Conservation (phyloP, 768 basidiomycete species). For the Saitozyma podzolica region DNA sequence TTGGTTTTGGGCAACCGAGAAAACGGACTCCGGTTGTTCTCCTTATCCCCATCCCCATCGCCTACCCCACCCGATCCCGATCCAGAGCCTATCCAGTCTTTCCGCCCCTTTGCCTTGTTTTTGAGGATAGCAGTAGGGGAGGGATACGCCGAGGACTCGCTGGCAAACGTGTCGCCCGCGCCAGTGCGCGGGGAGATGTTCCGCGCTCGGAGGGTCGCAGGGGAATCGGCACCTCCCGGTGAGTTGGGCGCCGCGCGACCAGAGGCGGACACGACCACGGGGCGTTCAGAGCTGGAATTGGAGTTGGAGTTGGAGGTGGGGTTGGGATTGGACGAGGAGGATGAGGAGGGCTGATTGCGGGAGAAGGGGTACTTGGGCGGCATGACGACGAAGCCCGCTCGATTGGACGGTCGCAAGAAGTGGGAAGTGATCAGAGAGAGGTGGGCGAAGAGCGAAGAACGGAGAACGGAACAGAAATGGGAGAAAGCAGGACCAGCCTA, state of each 20-base stretch:
- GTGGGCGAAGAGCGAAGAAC: no score
- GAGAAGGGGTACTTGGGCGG: constrained; percentile 21
- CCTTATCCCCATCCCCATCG: no score
- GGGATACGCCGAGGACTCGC: constrained; percentile 22
- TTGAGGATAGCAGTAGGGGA: constrained; percentile 21
- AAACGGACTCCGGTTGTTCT: no score
- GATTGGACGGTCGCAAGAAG: no score
- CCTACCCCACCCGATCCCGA: no score
- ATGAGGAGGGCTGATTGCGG: constrained; percentile 16
- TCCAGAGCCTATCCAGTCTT: no score
- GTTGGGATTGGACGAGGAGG: constrained; percentile 1
- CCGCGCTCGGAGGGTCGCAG: constrained; percentile 26
- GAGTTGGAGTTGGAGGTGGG: background rate
- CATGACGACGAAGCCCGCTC: constrained; percentile 15
- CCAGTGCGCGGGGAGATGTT: constrained; percentile 24
- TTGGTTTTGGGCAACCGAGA: no score
- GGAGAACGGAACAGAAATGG: no score
- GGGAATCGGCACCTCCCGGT: constrained; percentile 22
- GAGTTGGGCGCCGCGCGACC: constrained; percentile 17
- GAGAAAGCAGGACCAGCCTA: no score
- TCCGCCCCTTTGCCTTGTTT: no score
- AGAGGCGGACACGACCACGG: constrained; percentile 25
- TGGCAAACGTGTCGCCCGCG: constrained; percentile 17
- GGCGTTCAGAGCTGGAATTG: constrained; percentile 7
- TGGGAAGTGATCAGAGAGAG: no score